Evolutionary conservation across 108 stramenopile species (phyloP), one percentile per base, ranked within the genome.

Genomic region (Cyclotella cryptica): DNA sequence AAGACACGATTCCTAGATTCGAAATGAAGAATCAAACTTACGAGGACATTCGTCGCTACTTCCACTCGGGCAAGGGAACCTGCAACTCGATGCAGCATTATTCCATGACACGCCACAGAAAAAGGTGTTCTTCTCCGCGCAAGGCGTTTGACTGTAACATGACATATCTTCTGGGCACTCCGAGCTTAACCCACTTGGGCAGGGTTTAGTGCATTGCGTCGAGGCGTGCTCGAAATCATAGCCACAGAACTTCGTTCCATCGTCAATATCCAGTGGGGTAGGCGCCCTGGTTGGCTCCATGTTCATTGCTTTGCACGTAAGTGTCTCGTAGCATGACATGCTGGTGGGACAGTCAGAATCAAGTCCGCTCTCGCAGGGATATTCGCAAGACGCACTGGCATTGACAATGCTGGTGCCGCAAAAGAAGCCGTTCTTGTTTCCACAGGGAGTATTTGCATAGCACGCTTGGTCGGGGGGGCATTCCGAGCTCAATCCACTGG

Each of bases 391-490:
- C 26, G 83, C 83, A 51, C 77, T 78, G 27, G 83, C 83, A 46
- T 84, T 74, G 27, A 78, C 83, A 47, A 84, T 69, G 62, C 62
- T 78, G 0, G 69, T 70, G 3, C 85, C 85, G 67, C 85, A 85
- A 55, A 72, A 85, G 72, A 84, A 84, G n/a, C 76, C 72, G 27
- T 43, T 40, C 40, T 78, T 73, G 21, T 84, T 54, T 12, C 46
- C 59, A 39, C 81, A 83, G 57, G 85, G 85, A 29, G 81, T 82
- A 41, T 79, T 82, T 57, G 81, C 85, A 41, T 83, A 85, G 54
- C 85, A 85, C 8, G 81, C 81, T 40, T 69, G 66, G 41, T 64
- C 72, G 59, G 66, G 30, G 47, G 81, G 81, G 53, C 84, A 84
- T 21, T 77, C 84, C 10, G 63, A 35, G 53, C 70, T 72, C 1